A percentile compares a stretch with the other conserved stretches of the same genome.
Evolutionary conservation across 2,329 filamentous ascomycete species (phyloP).

Genomic region (Dactylellina sp.): DNA sequence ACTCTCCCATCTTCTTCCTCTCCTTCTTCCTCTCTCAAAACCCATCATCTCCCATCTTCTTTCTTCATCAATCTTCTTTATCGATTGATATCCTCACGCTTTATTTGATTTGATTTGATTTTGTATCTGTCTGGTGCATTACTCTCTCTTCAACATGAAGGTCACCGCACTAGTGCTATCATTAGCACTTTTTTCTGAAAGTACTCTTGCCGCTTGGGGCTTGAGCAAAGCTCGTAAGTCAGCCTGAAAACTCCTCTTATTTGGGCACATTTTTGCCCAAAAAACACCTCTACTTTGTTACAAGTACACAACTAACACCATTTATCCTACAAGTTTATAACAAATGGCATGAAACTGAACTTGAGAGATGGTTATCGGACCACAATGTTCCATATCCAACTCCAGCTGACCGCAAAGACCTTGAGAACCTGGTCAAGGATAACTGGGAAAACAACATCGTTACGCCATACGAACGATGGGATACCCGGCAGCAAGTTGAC

Average conservation of each 20-base stretch:
- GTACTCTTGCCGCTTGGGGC: conserved; percentile 46
- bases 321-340: conserved; percentile 77
- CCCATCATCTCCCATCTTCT: conserved; percentile 5
- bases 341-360: conserved; percentile 98
- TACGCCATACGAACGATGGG: conserved; percentile 81
- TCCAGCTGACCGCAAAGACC: conserved; percentile 89
- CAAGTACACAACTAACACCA: not conserved
- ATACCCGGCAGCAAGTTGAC: conserved; percentile 73
- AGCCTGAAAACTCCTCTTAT: no score
- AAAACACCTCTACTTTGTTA: not conserved
- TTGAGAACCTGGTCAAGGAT: conserved; percentile 87
- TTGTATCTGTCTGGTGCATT: conserved; percentile 8
- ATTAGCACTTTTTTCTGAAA: conserved; percentile 52
- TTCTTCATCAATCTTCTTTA: conserved; percentile 7
- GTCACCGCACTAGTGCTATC: conserved; percentile 52
- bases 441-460: conserved; percentile 87
- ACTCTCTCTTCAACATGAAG: conserved; percentile 42
- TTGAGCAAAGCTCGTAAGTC: conserved; percentile 56
- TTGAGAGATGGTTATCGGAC: conserved; percentile 96
- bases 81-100: not conserved
- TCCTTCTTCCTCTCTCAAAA: conserved; percentile 1
- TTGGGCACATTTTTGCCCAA: not conserved
- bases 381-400: conserved; percentile 91
- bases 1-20: not conserved
- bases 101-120: conserved; percentile 5